phyloP scores from a whole-genome alignment of 2,329 filamentous ascomycete species.

The Claviceps cyperi region DNA sequence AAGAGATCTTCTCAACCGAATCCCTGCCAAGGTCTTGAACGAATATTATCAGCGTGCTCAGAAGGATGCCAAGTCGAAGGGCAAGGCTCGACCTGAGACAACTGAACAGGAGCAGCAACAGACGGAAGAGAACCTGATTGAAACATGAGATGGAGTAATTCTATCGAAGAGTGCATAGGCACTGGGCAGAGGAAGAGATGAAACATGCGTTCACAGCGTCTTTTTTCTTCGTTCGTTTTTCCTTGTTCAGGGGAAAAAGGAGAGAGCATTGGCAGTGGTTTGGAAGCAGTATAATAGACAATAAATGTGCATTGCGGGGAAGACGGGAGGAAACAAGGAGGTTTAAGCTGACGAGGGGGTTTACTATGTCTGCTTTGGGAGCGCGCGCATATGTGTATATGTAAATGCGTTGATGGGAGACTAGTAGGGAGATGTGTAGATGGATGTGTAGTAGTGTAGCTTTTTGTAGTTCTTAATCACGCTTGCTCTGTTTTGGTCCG shows the following conservation, averaged over 20 bases:
- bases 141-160: constrained; percentile 26
- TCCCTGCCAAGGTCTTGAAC: constrained; percentile 68
- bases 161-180: background rate
- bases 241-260: background rate
- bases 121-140: constrained; percentile 45
- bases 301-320: background rate
- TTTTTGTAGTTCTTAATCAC: background rate
- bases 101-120: constrained; percentile 24
- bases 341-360: background rate
- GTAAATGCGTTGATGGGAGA: background rate
- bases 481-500: background rate
- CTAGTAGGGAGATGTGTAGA: background rate
- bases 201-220: background rate
- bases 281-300: constrained; percentile 1
- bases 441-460: background rate
- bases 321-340: background rate
- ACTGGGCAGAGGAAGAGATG: background rate
- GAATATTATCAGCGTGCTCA: constrained; percentile 65
- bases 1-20: constrained; percentile 94
- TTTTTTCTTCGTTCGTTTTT: background rate
- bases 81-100: constrained; percentile 35
- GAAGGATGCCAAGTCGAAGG: constrained; percentile 48
- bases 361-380: background rate
- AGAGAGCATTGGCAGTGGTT: background rate
- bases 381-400: background rate